Evolutionary conservation across 208 protist species (phyloP), one percentile per base, ranked within the genome.

Genomic region (Wallacemonas sp.): DNA sequence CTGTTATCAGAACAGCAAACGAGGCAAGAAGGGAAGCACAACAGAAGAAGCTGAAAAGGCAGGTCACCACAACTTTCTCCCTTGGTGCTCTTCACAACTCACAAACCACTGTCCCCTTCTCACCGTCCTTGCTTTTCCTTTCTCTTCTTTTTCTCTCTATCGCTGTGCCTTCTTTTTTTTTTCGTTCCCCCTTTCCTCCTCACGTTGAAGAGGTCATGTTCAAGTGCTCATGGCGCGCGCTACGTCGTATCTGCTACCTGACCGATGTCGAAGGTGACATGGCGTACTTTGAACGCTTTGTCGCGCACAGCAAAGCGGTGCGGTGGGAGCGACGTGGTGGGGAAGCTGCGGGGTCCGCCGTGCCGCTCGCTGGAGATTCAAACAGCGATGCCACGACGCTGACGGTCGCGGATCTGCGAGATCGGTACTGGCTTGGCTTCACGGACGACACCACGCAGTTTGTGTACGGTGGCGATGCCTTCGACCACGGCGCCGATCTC

Each of bases 231-330:
- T 56, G 62, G 54, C 43, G 27, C 0, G 21, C 72, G 1, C 67
- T 23, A 38, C 72, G 65, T 17, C 70, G 75, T 2, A 83, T 86
- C 16, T 74, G 73, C 34, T 97, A 87, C 68, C 6, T 97, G 24
- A 96, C 93, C 8, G 93, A 97, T 70, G 76, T 96, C 4, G 93
- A 97, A 52, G 93, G 93, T 38, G 81, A 94, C 65, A 69, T 94
- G 26, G 65, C 56, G 5, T 97, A 95, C 76, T 92, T 93, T 52
- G 54, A 85, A 46, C 76, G 80, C 12, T 95, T 87, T 49, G 73
- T 89, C 3, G 65, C 72, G 21, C 36, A 79, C 27, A 88, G 74
- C 23, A 33, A 63, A 74, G 27, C 33, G 83, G 14, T 43, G 61
- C 30, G 68, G 65, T 60, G 56, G 34, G 16, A 52, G 54, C 6